Evolutionary conservation across 306 rosid genomes (phyloP).

Genomic region (Fragaria nilgerrensis): DNA sequence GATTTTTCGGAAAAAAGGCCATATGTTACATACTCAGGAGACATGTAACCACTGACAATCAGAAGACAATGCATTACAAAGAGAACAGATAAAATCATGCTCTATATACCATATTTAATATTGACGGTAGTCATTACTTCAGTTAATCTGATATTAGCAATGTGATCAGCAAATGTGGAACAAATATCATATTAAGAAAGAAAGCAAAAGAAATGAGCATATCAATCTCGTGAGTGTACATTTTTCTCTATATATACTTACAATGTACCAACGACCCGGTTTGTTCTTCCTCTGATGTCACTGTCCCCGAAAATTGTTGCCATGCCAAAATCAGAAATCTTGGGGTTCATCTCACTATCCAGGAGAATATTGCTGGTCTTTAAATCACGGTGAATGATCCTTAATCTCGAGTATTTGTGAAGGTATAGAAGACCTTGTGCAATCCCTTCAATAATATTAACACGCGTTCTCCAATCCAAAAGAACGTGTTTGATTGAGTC

Average conservation of each 20-base stretch:
- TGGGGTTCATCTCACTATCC: slow-evolving; percentile 11
- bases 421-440: slow-evolving; percentile 19
- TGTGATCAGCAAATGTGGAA: background rate
- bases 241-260: background rate
- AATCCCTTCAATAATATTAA: slow-evolving; percentile 15
- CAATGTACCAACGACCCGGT: slow-evolving; percentile 16
- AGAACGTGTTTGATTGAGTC: background rate
- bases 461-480: slow-evolving; percentile 16
- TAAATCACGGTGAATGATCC: slow-evolving; percentile 19
- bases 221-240: background rate
- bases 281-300: slow-evolving; percentile 13
- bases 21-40: slow-evolving; percentile 7
- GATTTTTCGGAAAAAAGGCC: slow-evolving; percentile 15
- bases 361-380: slow-evolving; percentile 14
- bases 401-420: slow-evolving; percentile 23
- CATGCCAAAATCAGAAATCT: slow-evolving; percentile 19
- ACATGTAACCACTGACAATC: slow-evolving; percentile 14
- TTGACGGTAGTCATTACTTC: too few species aligned
- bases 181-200: background rate
- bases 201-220: background rate
- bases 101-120: too few species aligned
- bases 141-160: background rate
- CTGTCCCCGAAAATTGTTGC: slow-evolving; percentile 12
- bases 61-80: background rate
- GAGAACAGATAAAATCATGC: background rate